phyloP scores from a whole-genome alignment of 208 protist species.

The Endotrypanum monterogeii region DNA sequence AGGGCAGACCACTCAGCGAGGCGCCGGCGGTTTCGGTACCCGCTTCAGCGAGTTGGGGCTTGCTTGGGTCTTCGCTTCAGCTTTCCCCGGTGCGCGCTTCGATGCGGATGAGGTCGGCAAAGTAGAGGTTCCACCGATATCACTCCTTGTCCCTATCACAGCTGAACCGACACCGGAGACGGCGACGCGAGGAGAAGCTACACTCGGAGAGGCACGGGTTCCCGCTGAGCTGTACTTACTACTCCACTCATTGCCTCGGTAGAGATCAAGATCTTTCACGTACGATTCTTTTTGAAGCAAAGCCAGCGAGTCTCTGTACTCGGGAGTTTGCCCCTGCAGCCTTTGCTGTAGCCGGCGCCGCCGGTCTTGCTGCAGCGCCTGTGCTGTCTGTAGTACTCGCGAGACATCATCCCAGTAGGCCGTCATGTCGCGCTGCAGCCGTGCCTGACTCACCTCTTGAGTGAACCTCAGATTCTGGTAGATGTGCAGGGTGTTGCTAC shows the following conservation, averaged over 20 bases:
- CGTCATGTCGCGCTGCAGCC: constrained; percentile 42
- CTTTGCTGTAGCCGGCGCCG: constrained; percentile 43
- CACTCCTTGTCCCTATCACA: not conserved
- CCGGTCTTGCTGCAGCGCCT: constrained; percentile 52
- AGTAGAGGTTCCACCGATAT: not conserved
- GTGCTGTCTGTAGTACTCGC: constrained; percentile 65
- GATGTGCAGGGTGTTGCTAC: constrained; percentile 25
- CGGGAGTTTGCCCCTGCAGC: constrained; percentile 29
- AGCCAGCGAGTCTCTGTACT: constrained; percentile 51
- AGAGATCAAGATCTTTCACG: constrained; percentile 39
- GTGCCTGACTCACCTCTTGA: constrained; percentile 36
- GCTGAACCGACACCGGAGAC: not conserved
- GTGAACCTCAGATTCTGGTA: constrained; percentile 62
- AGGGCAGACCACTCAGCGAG: not conserved
- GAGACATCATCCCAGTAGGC: constrained; percentile 67
- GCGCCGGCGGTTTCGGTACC: constrained; percentile 13
- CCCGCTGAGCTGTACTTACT: not conserved
- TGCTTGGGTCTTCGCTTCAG: not conserved
- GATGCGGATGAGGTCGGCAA: not conserved
- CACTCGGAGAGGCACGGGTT: not conserved
- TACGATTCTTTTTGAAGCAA: constrained; percentile 54
- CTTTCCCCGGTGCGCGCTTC: no score
- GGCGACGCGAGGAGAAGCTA: not conserved
- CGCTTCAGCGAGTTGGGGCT: not conserved
- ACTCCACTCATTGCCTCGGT: constrained; percentile 19